phyloP scores from a whole-genome alignment of 306 rosid genomes.

The Vigna nakashimae region DNA sequence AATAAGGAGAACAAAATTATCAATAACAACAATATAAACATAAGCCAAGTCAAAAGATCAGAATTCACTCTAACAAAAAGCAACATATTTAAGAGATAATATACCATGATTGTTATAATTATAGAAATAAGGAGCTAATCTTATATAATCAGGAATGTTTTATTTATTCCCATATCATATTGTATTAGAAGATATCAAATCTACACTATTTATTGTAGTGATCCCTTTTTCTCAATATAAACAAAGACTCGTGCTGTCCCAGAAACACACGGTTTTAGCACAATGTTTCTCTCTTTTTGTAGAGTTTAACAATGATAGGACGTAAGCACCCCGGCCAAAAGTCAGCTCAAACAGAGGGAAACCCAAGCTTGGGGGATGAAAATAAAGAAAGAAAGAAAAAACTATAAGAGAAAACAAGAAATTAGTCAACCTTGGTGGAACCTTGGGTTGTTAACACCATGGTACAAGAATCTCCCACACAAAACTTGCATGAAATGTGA shows the following conservation, averaged over 20 bases:
- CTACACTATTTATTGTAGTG: too few species aligned
- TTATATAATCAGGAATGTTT: too few species aligned
- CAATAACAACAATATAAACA: constrained; percentile 17
- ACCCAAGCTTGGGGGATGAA: background rate
- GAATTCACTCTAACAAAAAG: constrained; percentile 11
- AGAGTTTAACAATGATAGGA: too few species aligned
- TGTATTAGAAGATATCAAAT: too few species aligned
- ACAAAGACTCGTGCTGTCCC: too few species aligned
- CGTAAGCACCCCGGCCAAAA: constrained; percentile 22
- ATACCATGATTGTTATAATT: background rate
- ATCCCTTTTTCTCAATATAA: too few species aligned
- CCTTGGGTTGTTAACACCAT: constrained; percentile 85
- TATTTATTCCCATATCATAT: too few species aligned
- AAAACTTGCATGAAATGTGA: constrained; percentile 64
- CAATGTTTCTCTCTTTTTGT: too few species aligned
- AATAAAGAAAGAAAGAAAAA: background rate
- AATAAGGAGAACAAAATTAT: constrained; percentile 25
- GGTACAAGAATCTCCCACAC: constrained; percentile 67
- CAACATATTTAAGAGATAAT: constrained; percentile 19
- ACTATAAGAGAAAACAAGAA: background rate
- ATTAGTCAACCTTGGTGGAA: constrained; percentile 78
- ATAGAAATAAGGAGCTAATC: too few species aligned
- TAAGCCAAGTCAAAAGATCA: constrained; percentile 19
- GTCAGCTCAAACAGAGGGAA: constrained; percentile 2
- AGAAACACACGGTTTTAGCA: too few species aligned